Evolutionary conservation across 768 basidiomycete species (phyloP).

Genomic region (Punctularia strigosozonata): DNA sequence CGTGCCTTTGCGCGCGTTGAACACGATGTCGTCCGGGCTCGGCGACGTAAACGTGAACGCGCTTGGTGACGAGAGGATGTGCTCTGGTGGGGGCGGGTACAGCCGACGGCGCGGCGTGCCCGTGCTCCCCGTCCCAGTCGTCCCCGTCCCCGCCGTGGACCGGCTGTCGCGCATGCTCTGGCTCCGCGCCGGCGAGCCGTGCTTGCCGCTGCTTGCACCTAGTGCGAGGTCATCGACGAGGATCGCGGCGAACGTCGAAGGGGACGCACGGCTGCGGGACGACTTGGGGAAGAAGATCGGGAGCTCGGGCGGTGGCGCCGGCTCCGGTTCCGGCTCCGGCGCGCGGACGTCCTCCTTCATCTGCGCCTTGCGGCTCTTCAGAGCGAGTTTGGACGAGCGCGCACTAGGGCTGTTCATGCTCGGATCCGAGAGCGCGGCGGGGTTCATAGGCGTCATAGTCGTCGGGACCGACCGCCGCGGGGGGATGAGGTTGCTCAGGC

Average conservation of each 20-base stretch:
- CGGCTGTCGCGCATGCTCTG: slow-evolving; percentile 4
- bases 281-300: slow-evolving; percentile 49
- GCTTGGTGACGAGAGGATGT: slow-evolving; percentile 18
- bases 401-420: no score
- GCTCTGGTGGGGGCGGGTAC: slow-evolving; percentile 22
- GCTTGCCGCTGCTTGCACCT: slow-evolving; percentile 17
- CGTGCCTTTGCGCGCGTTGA: slow-evolving; percentile 71
- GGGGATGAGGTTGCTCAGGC: slow-evolving; percentile 45
- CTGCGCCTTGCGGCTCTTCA: slow-evolving; percentile 51
- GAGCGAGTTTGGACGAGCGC: no score
- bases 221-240: slow-evolving; percentile 47
- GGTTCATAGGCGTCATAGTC: no score
- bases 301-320: slow-evolving; percentile 23
- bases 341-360: slow-evolving; percentile 25
- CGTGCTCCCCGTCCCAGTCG: slow-evolving; percentile 6
- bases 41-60: slow-evolving; percentile 68
- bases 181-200: no score
- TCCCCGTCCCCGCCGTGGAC: slow-evolving; percentile 11
- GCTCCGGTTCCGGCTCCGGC: slow-evolving; percentile 27
- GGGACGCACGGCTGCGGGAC: slow-evolving; percentile 53
- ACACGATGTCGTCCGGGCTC: slow-evolving; percentile 86
- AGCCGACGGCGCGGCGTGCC: slow-evolving; percentile 6
- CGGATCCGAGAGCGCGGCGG: no score
- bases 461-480: slow-evolving; percentile 10
- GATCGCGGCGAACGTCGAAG: slow-evolving; percentile 67